Evolutionary conservation across 106 monocot genomes (phyloP), one percentile per base, ranked within the genome.

Genomic region (Dioscorea alata): DNA sequence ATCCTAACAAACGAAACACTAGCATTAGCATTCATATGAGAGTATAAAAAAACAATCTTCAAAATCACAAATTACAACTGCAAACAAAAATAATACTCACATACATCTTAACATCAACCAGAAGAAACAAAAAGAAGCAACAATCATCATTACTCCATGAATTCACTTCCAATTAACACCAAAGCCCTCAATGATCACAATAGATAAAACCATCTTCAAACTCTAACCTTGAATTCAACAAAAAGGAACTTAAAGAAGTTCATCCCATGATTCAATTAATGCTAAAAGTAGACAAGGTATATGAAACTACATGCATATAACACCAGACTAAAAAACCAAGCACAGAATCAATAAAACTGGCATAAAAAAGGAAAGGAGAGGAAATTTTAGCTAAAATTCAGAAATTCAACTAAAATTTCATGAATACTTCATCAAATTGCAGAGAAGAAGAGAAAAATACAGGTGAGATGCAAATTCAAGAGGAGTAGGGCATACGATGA

Each of bases 401-500:
- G 5, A 6, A 42, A 42, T 42, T 42, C 10, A 42, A 42, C 42
- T 10, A 42, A 5, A 42, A 42, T 42, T 42, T 42, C 42, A 42
- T 42, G 42, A 42, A 42, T 42, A 3, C 42, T 2, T 42, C 42
- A 0, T 42, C 42, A 42, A 42, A 42, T 42, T 42, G 42, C n/a
- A 69, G 57, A 69, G 57, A 58, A 14, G 6, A 24, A 58, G 17
- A 69, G 33, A 58, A 20, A 9, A 0, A 69, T 2, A 33, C 1
- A 69, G 13, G 35, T 2, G 14, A 15, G 12, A 14, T 3, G 50
- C 6, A 10, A 42, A 42, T 42, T 42, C 10, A 42, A 5, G 42
- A 42, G 42, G 42, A 42, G 42, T 6, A 42, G 42, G 42, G 10
- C 42, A 10, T 2, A 99, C 97, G 70, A 99, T 76, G 77, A 72